Base-by-base conservation (phyloP, 805 yeast species). In the Lipomyces spencermartinsiae region DNA sequence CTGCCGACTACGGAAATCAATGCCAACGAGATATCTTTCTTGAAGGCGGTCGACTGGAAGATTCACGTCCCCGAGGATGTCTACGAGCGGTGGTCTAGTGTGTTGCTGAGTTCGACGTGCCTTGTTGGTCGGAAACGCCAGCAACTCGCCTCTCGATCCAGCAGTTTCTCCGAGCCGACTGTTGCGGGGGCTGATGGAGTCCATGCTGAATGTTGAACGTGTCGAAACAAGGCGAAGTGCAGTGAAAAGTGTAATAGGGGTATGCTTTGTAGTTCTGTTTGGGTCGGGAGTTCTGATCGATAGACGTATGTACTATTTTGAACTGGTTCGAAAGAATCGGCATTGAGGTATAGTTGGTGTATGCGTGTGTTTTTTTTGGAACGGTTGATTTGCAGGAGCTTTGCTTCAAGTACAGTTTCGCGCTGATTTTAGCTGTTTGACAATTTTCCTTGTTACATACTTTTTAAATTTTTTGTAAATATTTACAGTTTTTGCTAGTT, bases 21-120 rank as follows among this genome's bases (percentile, higher is more conserved):
- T 68, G 75, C 74, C 55, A 78, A 87, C 65, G 97, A 92, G 78
- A 73, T 83, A 35, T 76, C 80, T 6, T 80, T 89, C 25, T 82
- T 91, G 70, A 75, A 78, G 51, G 77, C 83, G 6, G 80, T 91
- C 63, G 83, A 87, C 73, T 90, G 88, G 80, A 80, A 85, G 55
- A 75, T 89, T 37, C 85, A 83, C 76, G 80, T 91, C 56, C 84
- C 85, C 58, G 81, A 79, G 34, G 76, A 77, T 29, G 80, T 81
- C 53, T 88, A 85, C 74, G 83, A 81, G 66, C 81, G 77, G 14
- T 81, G 84, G 84, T 73, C 79, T 54, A 59, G 68, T 39, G 71
- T 74, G 43, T 69, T 78, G 37, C 61, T 69, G 19, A 63, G 62
- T 29, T 71, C 71, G 35, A 63, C 73, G n/a, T 68, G 58, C 39